Percentiles rank a stretch among this genome's conserved stretches.
Conservation (phyloP, 73 alveolate species). For the Tetrahymena malaccensis region DNA sequence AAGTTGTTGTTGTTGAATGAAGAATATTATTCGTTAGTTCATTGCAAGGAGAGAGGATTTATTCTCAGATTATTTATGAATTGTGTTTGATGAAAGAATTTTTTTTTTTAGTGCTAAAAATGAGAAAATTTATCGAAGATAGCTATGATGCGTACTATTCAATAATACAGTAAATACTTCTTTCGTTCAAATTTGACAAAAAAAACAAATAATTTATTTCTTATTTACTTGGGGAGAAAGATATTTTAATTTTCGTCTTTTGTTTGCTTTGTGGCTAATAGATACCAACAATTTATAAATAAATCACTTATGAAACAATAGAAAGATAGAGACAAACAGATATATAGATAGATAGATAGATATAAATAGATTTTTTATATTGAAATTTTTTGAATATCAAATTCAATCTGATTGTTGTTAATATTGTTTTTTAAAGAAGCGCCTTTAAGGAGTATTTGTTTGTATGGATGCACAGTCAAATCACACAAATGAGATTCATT, state of each 20-base stretch:
- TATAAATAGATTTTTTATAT: neutral
- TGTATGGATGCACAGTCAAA: neutral
- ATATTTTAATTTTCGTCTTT: neutral
- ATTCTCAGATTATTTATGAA: no score
- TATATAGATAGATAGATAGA: neutral
- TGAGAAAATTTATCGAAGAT: neutral
- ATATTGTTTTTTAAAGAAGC: neutral
- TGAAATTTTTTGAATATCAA: neutral
- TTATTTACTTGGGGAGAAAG: neutral
- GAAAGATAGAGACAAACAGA: neutral
- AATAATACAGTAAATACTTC: neutral
- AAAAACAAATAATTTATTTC: neutral
- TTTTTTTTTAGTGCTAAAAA: neutral
- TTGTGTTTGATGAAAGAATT: neutral
- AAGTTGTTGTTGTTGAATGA: no score
- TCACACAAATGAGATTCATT: neutral
- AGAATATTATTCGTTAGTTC: no score
- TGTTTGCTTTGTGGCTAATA: neutral
- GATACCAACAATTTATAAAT: neutral
- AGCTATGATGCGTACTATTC: neutral
- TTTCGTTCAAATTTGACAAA: neutral
- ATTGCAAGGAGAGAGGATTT: no score
- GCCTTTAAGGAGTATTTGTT: neutral
- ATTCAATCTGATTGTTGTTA: neutral
- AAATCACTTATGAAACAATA: neutral